Conservation (phyloP, 2,329 filamentous ascomycete species). For the Xylaria sp. region DNA sequence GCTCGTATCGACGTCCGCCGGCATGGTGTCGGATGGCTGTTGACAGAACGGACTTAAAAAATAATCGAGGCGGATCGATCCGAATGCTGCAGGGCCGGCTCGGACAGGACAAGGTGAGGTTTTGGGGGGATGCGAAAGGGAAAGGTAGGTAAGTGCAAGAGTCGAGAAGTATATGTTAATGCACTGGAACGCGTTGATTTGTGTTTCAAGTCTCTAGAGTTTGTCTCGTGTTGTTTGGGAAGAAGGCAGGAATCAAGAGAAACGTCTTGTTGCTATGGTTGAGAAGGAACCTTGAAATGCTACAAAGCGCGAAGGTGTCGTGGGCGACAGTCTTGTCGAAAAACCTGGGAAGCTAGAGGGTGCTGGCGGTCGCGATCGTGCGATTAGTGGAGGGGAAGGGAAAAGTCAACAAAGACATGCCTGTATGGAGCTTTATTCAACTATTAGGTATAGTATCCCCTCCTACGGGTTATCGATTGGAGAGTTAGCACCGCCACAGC, state of each 20-base stretch:
- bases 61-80: background rate
- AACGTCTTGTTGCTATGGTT: background rate
- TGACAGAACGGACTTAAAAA: background rate
- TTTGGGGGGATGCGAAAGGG: background rate
- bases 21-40: conserved; percentile 36
- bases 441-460: conserved; percentile 25
- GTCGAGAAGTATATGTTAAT: conserved; percentile 4
- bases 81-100: background rate
- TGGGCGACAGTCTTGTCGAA: conserved; percentile 28
- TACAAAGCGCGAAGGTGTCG: conserved; percentile 16
- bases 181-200: conserved; percentile 26
- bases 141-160: conserved; percentile 17
- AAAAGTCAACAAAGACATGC: conserved; percentile 37
- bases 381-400: conserved; percentile 36
- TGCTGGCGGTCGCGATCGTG: conserved; percentile 31
- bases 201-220: conserved; percentile 9
- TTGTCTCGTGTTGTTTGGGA: conserved; percentile 21
- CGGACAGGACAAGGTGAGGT: conserved; percentile 1
- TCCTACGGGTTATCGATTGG: conserved; percentile 33
- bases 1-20: conserved; percentile 77
- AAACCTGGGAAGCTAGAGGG: conserved; percentile 29
- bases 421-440: conserved; percentile 23
- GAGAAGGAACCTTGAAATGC: conserved; percentile 12
- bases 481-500: background rate
- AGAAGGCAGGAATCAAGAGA: conserved; percentile 22